Evolutionary conservation across 1,284 basidiomycete genomes (phyloP).

Genomic region (Apiotrichum montevideense): DNA sequence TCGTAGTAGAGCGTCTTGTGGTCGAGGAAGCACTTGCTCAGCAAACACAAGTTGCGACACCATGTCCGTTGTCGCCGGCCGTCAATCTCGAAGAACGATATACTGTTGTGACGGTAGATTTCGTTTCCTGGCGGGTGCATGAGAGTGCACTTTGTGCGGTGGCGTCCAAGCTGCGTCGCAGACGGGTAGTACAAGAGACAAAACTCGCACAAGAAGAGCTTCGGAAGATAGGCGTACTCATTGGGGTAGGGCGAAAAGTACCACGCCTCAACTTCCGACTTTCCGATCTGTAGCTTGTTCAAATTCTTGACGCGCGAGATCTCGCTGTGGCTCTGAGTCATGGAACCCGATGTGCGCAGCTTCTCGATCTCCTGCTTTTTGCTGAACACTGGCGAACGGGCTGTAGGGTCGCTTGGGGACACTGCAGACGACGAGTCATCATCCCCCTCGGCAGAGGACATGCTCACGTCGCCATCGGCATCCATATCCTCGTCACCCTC

Average conservation of each 20-base stretch:
- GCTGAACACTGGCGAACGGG: slow-evolving; percentile 59
- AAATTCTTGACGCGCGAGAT: slow-evolving; percentile 97
- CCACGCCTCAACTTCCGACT: slow-evolving; percentile 96
- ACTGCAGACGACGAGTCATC: slow-evolving; percentile 42
- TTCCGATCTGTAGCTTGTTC: slow-evolving; percentile 92
- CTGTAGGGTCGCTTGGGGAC: slow-evolving; percentile 48
- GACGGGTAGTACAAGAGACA: slow-evolving; percentile 87
- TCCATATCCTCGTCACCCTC: slow-evolving; percentile 53
- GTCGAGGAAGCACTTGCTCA: slow-evolving; percentile 98
- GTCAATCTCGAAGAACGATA: slow-evolving; percentile 98
- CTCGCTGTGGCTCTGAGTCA: slow-evolving; percentile 98
- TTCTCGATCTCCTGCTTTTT: slow-evolving; percentile 99
- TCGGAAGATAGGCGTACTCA: slow-evolving; percentile 91
- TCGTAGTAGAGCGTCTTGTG: slow-evolving; percentile 99
- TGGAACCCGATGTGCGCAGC: slow-evolving; percentile 91
- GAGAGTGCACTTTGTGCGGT: slow-evolving; percentile 85
- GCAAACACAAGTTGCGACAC: slow-evolving; percentile 93
- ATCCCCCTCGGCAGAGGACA: slow-evolving; percentile 48
- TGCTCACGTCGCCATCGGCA: slow-evolving; percentile 54
- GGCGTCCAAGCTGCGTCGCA: slow-evolving; percentile 78
- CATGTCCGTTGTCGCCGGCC: slow-evolving; percentile 92
- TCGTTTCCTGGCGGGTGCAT: slow-evolving; percentile 98
- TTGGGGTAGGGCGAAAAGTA: slow-evolving; percentile 99
- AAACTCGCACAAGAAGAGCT: slow-evolving; percentile 98
- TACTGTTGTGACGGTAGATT: slow-evolving; percentile 93